Base-by-base conservation (phyloP, 116 monocot genomes). In the Posidonia oceanica region DNA sequence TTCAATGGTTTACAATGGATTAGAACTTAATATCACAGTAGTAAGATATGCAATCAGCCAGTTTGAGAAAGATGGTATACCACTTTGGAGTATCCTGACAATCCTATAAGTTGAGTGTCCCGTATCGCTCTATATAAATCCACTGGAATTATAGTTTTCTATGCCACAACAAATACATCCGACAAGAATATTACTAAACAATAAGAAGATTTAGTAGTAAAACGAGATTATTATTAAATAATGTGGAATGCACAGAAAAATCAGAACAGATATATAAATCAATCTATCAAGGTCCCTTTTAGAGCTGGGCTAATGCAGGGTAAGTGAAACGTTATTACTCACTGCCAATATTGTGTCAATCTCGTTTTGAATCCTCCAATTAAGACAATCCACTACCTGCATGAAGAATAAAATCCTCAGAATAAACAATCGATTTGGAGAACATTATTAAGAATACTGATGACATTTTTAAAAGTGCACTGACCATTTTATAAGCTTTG, bases 401-500 rank as follows among this genome's bases (percentile, higher is more conserved):
- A 83, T 20, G 7, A 60, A 1, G 29, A 36, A 51, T 54, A 29
- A 29, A 29, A 29, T 29, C 29, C 29, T 69, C 17, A 69, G 41
- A 54, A 12, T 54, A 54, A 69, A 22, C 14, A 58, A 18, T 14
- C 16, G 7, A 17, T 3, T 16, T 14, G 58, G 14, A n/a, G 6
- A 7, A 58, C 14, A 21, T 6, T 17, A 58, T 10, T 16, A 36
- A 54, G 0, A 22, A 20, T 52, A 14, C 0, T 13, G 53, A 40
- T 53, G 2, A 2, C 20, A 18, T 10, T 48, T 42, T 3, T 29
- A 11, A 23, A 69, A 69, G 11, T 17, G 63, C 21, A 14, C 39
- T 36, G 60, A 88, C 93, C 93, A 93, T 88, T 75, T 86, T 90
- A 85, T 90, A 75, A 69, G 94, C 90, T 86, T 90, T 94, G 44